Evolutionary conservation across 75 land plant species (phyloP), one percentile per base, ranked within the genome.

Genomic region (Isoetes taiwanensis): DNA sequence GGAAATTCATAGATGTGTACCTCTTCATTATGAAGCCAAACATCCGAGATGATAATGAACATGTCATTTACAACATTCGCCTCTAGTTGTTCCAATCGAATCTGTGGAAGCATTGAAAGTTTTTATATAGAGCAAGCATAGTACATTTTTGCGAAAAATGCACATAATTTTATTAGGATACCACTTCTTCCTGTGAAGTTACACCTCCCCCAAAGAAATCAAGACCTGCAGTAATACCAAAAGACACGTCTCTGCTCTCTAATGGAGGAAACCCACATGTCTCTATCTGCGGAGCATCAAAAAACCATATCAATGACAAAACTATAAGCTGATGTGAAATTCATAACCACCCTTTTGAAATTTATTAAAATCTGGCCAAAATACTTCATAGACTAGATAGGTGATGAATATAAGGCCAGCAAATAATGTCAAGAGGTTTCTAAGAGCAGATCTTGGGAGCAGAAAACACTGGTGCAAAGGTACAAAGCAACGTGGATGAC

Each of bases 191-290:
- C 39, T 40, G 52, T 16, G 81, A 59, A 10, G 76, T 43, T 12
- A 30, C 31, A 55, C 93, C 97, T 66, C 72, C 71, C 12, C 93
- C 93, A 74, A 85, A 90, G 50, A 85, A 82, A 56, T 90, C 93
- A 62, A 81, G 70, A 23, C 97, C 97, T 27, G 78, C 69, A 23
- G 76, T 75, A 39, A 72, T 34, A 46, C 76, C 59, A 0, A 84
- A 57, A 11, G 97, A 84, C 32, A 75, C 63, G 19, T 73, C 71
- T 56, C 97, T 69, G 56, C 77, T 81, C 69, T 91, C 97, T 57
- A 91, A 43, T 10, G 97, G 97, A 25, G 96, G 97, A 77, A 91
- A 91, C 29, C 97, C 97, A 72, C 95, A 88, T 35, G 97, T 84
- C 42, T 57, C 43, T 0, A 90, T 80, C 97, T 90, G 56, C 2